A percentile compares a stretch with the other conserved stretches of the same genome.
phyloP scores from a whole-genome alignment of 768 basidiomycete species.

The Phallus indusiatus region DNA sequence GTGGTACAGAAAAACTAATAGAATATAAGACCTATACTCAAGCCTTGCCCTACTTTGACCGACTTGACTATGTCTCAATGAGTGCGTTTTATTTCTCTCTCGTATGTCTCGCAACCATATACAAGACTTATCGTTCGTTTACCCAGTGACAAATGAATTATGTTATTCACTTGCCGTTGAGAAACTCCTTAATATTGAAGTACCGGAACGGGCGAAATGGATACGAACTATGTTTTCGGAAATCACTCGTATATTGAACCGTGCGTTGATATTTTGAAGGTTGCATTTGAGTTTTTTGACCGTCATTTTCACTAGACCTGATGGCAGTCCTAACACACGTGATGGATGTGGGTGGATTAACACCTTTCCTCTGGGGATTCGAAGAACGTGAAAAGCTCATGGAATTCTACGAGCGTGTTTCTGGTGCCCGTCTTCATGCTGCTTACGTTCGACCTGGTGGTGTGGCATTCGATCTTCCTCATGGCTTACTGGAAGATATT shows the following conservation, averaged over 20 bases:
- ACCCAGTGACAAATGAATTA: constrained; percentile 95
- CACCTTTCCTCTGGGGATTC: constrained; percentile 99
- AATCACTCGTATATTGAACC: constrained; percentile 92
- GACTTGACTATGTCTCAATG: constrained; percentile 99
- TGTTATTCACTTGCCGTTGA: constrained; percentile 97
- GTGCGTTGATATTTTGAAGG: constrained; percentile 32
- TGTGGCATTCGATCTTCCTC: constrained; percentile 95
- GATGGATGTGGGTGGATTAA: constrained; percentile 97
- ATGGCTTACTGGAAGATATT: constrained; percentile 97
- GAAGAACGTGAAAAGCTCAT: constrained; percentile 99
- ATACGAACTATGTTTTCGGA: constrained; percentile 96
- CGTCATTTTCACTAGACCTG: constrained; percentile 43
- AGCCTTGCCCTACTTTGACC: constrained; percentile 97
- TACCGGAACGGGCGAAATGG: constrained; percentile 97
- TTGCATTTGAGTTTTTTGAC: neutral
- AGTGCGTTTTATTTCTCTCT: constrained; percentile 47
- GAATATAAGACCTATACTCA: constrained; percentile 99
- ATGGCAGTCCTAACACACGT: constrained; percentile 96
- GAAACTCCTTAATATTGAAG: constrained; percentile 94
- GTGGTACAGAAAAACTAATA: constrained; percentile 97
- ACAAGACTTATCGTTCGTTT: constrained; percentile 5
- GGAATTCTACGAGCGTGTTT: constrained; percentile 99
- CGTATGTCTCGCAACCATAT: neutral
- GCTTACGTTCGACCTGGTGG: constrained; percentile 98
- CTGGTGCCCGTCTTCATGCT: constrained; percentile 92